These are phyloP conservation scores for Auriculariales sp. DNA, from an alignment of 768 basidiomycete genomes.

Conservation along the genomic window DNA sequence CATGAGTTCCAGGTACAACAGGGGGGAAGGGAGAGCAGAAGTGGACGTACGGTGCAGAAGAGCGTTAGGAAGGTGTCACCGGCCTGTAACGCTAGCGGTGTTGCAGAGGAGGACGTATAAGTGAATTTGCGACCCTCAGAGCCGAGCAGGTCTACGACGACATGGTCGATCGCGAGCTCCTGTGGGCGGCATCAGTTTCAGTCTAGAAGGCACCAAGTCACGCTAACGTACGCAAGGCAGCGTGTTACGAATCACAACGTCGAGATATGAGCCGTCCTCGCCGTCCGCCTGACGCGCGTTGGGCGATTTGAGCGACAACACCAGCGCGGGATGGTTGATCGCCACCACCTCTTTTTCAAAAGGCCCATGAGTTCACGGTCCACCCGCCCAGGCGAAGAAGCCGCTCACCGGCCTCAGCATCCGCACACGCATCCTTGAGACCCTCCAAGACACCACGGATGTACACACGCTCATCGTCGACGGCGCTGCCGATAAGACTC, in stretches of 20 bases:
- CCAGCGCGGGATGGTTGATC: conserved; percentile 55
- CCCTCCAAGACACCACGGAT: conserved; percentile 33
- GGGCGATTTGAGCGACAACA: conserved; percentile 28
- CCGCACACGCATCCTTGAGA: conserved; percentile 32
- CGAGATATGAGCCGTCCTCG: conserved; percentile 51
- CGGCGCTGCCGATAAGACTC: conserved; percentile 28
- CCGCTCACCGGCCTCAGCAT: conserved; percentile 39
- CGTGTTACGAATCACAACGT: conserved; percentile 45
- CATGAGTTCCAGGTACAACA: background rate
- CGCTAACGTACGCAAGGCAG: conserved; percentile 56
- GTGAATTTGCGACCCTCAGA: conserved; percentile 46
- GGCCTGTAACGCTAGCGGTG: conserved; percentile 26
- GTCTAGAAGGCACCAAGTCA: background rate
- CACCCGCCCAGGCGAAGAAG: conserved; percentile 13
- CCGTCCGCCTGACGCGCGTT: conserved; percentile 37
- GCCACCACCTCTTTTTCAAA: conserved; percentile 44
- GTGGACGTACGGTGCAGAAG: conserved; percentile 53
- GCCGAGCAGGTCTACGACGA: conserved; percentile 46
- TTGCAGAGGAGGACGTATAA: conserved; percentile 27
- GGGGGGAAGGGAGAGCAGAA: background rate
- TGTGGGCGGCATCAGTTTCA: conserved; percentile 16
- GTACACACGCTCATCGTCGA: conserved; percentile 37
- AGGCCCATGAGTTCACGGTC: conserved; percentile 1
- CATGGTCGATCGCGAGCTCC: conserved; percentile 46
- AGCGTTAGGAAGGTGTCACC: conserved; percentile 46